Base-by-base conservation (phyloP, 192 early-diverging fungal genomes). In the Dissophora ornata region DNA sequence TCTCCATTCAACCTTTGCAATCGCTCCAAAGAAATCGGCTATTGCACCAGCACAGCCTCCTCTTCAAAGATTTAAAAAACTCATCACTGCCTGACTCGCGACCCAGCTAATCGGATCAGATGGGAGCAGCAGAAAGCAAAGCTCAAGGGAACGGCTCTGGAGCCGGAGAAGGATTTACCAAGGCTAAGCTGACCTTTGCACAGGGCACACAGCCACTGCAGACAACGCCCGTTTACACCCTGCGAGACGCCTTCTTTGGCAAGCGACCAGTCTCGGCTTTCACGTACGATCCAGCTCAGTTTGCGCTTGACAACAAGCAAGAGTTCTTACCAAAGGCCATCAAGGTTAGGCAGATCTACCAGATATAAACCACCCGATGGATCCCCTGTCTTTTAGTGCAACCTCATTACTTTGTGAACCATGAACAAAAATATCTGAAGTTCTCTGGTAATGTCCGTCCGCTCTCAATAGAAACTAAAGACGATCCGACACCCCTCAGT, bases 121-220 rank as follows among this genome's bases (percentile, higher is more conserved):
- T 77, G 73, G 73, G 73, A 51, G 73, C 58, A 53, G 54, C 73
- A 47, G 73, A 77, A 46, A 77, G 73, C 47, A 77, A 77, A 28
- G 44, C 38, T 18, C 64, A 60, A 11, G 65, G 57, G 16, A 41
- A 33, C n/a, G 48, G 51, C 34, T 34, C 50, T n/a, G 38, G 34
- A 24, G 44, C 34, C n/a, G 46, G 44, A 25, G 73, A 77, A 41
- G 56, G 64, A 25, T 77, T 58, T 18, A 67, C 64, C 7, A 66
- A 60, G 33, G 62, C 57, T 5, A 77, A 77, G 30, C 47, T 77
- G 52, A 50, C 58, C 7, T 67, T 77, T 50, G 40, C 40, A 2
- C 73, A 54, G 13, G 59, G 59, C 25, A 52, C 73, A n/a, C 47
- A 42, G 15, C 45, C 59, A 3, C 64, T 77, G 9, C 54, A 65